Evolutionary conservation across 2,329 filamentous ascomycete genomes (phyloP).

Genomic region (Alternaria dauci): DNA sequence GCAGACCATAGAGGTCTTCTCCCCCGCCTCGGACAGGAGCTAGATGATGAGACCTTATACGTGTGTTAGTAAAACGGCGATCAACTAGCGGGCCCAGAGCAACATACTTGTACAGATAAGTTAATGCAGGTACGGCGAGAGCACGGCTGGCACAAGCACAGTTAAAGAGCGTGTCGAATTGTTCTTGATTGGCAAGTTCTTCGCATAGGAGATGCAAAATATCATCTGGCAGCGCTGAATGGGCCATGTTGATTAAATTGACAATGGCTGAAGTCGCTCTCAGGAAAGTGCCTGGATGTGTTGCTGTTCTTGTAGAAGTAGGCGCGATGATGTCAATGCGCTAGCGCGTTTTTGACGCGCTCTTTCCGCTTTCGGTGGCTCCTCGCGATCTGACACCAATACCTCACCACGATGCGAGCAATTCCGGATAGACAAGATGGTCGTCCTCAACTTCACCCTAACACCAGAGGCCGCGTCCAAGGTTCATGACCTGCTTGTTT

Average conservation of each 20-base stretch:
- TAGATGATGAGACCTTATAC: slow-evolving; percentile 53
- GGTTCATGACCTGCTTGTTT: slow-evolving; percentile 76
- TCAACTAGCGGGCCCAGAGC: neutral
- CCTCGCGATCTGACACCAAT: neutral
- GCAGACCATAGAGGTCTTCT: slow-evolving; percentile 43
- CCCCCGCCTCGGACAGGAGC: slow-evolving; percentile 57
- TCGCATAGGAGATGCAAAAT: slow-evolving; percentile 68
- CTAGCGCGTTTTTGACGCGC: slow-evolving; percentile 33
- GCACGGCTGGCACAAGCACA: slow-evolving; percentile 65
- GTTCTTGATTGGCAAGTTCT: slow-evolving; percentile 63
- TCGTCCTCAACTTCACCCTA: slow-evolving; percentile 73
- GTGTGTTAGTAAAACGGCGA: neutral
- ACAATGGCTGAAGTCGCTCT: neutral
- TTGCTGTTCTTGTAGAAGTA: slow-evolving; percentile 1
- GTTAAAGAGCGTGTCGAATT: slow-evolving; percentile 68
- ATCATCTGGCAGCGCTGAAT: slow-evolving; percentile 61
- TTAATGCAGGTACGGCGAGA: slow-evolving; percentile 67
- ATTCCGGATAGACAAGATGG: slow-evolving; percentile 46
- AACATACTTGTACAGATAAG: slow-evolving; percentile 69
- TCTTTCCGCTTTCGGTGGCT: slow-evolving; percentile 25
- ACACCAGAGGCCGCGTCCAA: slow-evolving; percentile 75
- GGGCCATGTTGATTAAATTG: slow-evolving; percentile 31
- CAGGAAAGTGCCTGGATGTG: slow-evolving; percentile 6
- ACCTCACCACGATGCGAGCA: slow-evolving; percentile 19
- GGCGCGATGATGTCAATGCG: slow-evolving; percentile 24